Evolutionary conservation across 148 eudicot species (phyloP), one percentile per base, ranked within the genome.

Genomic region (Silene uniflora): DNA sequence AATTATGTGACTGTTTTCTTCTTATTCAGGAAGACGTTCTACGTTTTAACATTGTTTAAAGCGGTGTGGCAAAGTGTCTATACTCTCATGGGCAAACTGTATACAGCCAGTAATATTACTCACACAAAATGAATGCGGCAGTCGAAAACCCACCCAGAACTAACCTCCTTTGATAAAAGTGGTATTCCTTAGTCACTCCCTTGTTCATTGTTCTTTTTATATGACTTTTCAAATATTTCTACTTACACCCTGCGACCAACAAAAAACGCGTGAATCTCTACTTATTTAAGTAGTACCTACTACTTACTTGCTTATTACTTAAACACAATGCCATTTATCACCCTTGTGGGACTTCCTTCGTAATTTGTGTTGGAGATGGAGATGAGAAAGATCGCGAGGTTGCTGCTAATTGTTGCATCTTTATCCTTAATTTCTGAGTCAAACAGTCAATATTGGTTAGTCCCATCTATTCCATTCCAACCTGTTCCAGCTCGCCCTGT

Each of bases 181-280:
- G 75, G 66, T 70, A 25, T 71, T 74, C 46, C 73, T 73, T 42
- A 61, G 19, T 72, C 76, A 74, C 59, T 76, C 76, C 75, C 71
- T 86, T 76, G 73, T 55, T 74, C 76, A 39, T 49, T 71, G 42
- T 62, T 52, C 25, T 67, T 74, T 65, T 81, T 27, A 76, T 60
- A 81, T 72, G 55, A 52, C 44, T 72, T 73, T 67, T 46, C 76
- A 72, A 80, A 77, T 76, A 78, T 62, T 52, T 52, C 17, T 52
- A 16, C 18, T 52, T 52, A n/a, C 39, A 76, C 79, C 85, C 60
- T 77, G 75, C 62, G 65, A 25, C 77, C 79, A 86, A 88, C 80
- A 84, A 71, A 61, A 80, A 83, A 62, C 74, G 83, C 84, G 78
- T 90, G 93, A 85, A 62, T 73, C 56, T n/a, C 65, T 64, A 72